phyloP scores from a whole-genome alignment of 2,329 filamentous ascomycete species.

The Byssoonygena ceratinophila region DNA sequence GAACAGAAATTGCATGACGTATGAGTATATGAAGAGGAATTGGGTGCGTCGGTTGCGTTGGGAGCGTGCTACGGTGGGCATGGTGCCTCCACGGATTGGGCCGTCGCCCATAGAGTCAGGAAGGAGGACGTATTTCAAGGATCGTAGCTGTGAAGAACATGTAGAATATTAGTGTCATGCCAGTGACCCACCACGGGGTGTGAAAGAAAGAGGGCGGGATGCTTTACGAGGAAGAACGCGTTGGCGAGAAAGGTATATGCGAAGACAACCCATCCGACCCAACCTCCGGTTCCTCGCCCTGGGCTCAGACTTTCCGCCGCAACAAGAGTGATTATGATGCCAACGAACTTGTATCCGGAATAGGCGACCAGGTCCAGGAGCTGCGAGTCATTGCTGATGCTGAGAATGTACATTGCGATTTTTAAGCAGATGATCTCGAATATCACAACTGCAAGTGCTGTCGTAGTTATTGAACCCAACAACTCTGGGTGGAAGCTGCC shows the following conservation, averaged over 20 bases:
- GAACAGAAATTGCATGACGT: conserved; percentile 83
- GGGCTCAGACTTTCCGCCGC: conserved; percentile 67
- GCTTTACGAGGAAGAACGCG: conserved; percentile 82
- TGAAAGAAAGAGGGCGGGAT: neutral
- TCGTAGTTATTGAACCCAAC: conserved; percentile 76
- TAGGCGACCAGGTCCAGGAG: conserved; percentile 91
- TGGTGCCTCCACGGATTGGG: conserved; percentile 48
- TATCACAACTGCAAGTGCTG: conserved; percentile 69
- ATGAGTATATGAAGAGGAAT: conserved; percentile 89
- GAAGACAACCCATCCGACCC: conserved; percentile 82
- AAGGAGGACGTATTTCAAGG: conserved; percentile 86
- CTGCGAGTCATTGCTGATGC: conserved; percentile 88
- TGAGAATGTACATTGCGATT: conserved; percentile 83
- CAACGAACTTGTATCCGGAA: conserved; percentile 97
- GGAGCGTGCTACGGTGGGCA: conserved; percentile 65
- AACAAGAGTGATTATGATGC: conserved; percentile 79
- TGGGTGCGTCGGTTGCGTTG: conserved; percentile 82
- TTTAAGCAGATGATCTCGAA: conserved; percentile 86
- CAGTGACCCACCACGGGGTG: too few species aligned
- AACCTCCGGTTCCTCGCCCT: conserved; percentile 72
- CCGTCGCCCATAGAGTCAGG: conserved; percentile 64
- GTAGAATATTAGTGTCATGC: conserved; percentile 12
- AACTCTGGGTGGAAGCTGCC: conserved; percentile 92
- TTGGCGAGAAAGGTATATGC: conserved; percentile 87
- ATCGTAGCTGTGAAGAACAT: conserved; percentile 58